Conservation (phyloP, 1,284 basidiomycete genomes). For the Ganoderma leucocontextum region DNA sequence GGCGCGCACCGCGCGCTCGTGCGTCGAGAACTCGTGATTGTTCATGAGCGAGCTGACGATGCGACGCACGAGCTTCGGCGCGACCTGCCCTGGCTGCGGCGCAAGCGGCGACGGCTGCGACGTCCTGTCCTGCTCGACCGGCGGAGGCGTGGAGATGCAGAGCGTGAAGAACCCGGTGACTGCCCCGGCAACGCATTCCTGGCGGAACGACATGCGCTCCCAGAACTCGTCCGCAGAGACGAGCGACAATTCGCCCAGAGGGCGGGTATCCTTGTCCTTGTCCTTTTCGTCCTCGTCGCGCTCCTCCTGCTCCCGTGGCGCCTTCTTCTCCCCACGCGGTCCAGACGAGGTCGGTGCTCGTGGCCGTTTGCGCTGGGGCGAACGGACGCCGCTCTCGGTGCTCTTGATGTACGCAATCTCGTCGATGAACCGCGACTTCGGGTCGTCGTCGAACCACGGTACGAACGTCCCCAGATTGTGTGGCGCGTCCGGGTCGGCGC, state of each 20-base stretch:
- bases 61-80: slow-evolving; percentile 70
- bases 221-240: slow-evolving; percentile 85
- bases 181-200: slow-evolving; percentile 88
- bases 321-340: slow-evolving; percentile 10
- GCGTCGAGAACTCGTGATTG: slow-evolving; percentile 80
- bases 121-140: slow-evolving; percentile 10
- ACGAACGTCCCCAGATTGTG: slow-evolving; percentile 77
- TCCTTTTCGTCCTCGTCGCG: slow-evolving; percentile 42
- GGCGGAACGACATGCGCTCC: slow-evolving; percentile 94
- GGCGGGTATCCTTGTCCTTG: slow-evolving; percentile 34
- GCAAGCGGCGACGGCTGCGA: slow-evolving; percentile 53
- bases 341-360: slow-evolving; percentile 24
- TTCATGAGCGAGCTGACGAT: slow-evolving; percentile 73
- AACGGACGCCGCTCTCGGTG: slow-evolving; percentile 65
- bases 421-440: slow-evolving; percentile 90
- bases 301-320: slow-evolving; percentile 32
- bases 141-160: slow-evolving; percentile 43
- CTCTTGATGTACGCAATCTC: slow-evolving; percentile 78
- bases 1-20: slow-evolving; percentile 68
- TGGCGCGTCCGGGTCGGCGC: slow-evolving; percentile 34
- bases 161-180: slow-evolving; percentile 91
- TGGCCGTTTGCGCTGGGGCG: slow-evolving; percentile 64
- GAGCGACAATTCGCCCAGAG: slow-evolving; percentile 58
- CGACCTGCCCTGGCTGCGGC: slow-evolving; percentile 67
- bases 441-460: slow-evolving; percentile 92